A percentile compares a stretch with the other conserved stretches of the same genome.
Conservation (phyloP, 2,329 filamentous ascomycete genomes). For the Xylariaceae sp. region DNA sequence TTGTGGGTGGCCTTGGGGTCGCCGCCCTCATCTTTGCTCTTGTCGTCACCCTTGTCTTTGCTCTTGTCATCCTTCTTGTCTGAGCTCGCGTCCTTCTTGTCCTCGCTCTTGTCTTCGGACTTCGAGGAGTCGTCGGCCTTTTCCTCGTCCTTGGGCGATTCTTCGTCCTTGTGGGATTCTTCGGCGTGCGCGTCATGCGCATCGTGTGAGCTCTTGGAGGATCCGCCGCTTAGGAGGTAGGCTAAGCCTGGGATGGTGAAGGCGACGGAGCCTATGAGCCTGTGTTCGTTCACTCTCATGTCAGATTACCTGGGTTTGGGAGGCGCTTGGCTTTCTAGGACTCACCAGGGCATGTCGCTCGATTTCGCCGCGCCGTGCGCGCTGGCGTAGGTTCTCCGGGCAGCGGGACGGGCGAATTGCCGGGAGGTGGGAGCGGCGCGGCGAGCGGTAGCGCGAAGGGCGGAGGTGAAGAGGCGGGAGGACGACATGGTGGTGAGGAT, state of each 20-base stretch:
- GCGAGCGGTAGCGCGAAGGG: conserved; percentile 7
- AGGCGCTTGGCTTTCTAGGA: not conserved
- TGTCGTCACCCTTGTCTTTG: not conserved
- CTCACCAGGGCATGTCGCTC: conserved; percentile 28
- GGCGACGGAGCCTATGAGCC: conserved; percentile 19
- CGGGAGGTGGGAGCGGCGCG: conserved; percentile 1
- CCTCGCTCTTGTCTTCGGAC: not conserved
- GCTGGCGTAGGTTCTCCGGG: conserved; percentile 13
- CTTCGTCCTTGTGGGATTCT: conserved; percentile 2
- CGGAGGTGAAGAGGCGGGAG: not conserved
- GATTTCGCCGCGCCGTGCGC: conserved; percentile 13
- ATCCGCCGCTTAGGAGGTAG: conserved; percentile 10
- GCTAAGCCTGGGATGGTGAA: conserved; percentile 16
- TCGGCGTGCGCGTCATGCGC: not conserved
- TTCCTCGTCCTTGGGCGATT: conserved; percentile 1
- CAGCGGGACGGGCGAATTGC: conserved; percentile 2
- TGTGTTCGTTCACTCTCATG: conserved; percentile 7
- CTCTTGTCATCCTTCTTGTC: not conserved
- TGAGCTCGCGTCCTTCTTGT: not conserved
- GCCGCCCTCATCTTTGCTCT: conserved; percentile 1
- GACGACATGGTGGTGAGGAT: not conserved
- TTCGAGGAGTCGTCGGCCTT: not conserved
- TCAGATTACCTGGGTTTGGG: not conserved
- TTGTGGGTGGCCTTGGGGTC: conserved; percentile 5
- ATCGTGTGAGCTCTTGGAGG: no score